phyloP scores from a whole-genome alignment of 225 moss, liverwort and hornwort species.

The Polytrichum commune region DNA sequence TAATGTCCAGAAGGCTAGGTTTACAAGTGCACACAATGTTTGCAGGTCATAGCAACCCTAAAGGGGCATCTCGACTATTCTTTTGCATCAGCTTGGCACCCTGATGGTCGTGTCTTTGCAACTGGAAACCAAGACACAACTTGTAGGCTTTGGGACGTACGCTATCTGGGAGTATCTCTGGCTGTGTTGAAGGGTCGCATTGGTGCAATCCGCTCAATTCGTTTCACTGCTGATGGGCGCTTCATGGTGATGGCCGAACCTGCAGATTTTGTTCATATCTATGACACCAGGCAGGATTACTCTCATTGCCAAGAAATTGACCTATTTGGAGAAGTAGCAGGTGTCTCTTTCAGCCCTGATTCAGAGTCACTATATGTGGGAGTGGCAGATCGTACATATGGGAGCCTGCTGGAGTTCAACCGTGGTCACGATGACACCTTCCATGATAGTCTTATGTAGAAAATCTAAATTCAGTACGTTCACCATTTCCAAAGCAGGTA shows the following conservation, averaged over 20 bases:
- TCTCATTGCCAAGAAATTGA: constrained; percentile 88
- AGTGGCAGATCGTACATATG: constrained; percentile 93
- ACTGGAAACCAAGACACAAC: constrained; percentile 97
- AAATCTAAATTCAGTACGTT: background rate
- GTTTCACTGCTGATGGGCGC: constrained; percentile 83
- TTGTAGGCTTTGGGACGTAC: constrained; percentile 90
- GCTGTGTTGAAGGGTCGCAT: constrained; percentile 91
- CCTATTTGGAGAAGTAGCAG: constrained; percentile 91
- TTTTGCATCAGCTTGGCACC: constrained; percentile 98
- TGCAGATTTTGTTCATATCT: constrained; percentile 94
- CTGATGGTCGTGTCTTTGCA: constrained; percentile 79
- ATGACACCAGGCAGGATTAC: constrained; percentile 81
- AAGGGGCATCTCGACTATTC: constrained; percentile 88
- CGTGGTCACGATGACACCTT: constrained; percentile 61
- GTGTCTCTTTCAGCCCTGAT: constrained; percentile 92
- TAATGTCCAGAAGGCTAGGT: no score
- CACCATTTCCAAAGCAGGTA: no score
- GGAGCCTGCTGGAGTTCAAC: constrained; percentile 93
- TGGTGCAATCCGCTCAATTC: constrained; percentile 87
- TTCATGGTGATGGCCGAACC: constrained; percentile 99
- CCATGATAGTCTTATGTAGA: constrained; percentile 48
- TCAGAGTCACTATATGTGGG: constrained; percentile 90
- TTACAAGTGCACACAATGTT: background rate
- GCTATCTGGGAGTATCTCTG: constrained; percentile 62
- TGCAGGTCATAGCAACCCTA: constrained; percentile 74